Conservation (phyloP, 495 filamentous ascomycete species). For the Friedmanniomyces simplex region DNA sequence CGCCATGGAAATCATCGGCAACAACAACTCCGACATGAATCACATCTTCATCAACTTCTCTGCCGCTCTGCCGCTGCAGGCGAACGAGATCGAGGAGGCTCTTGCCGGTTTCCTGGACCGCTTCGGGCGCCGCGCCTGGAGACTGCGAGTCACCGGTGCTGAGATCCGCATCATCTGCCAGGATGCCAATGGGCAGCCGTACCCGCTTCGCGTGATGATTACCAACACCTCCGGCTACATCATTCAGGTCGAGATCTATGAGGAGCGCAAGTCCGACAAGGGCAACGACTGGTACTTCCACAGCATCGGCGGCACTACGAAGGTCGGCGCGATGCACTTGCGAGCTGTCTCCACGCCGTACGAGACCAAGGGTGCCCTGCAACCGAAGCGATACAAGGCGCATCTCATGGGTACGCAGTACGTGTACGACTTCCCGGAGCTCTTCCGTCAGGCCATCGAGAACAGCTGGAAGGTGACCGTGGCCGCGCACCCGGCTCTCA, state of each 20-base stretch:
- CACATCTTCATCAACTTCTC: conserved; percentile 99
- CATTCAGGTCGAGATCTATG: conserved; percentile 94
- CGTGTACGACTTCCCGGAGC: conserved; percentile 98
- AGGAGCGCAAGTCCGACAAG: conserved; percentile 95
- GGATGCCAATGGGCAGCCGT: conserved; percentile 72
- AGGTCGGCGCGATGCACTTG: conserved; percentile 92
- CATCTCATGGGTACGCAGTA: conserved; percentile 99
- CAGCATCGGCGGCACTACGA: conserved; percentile 87
- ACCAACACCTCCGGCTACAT: conserved; percentile 99
- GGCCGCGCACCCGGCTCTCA: conserved; percentile 57
- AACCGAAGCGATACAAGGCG: conserved; percentile 98
- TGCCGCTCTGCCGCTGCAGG: conserved; percentile 83
- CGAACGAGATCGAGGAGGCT: conserved; percentile 85
- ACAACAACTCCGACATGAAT: conserved; percentile 98
- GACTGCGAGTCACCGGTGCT: conserved; percentile 90
- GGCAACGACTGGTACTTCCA: conserved; percentile 92
- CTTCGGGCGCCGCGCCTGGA: conserved; percentile 90
- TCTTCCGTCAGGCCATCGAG: conserved; percentile 96
- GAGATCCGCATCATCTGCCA: conserved; percentile 98
- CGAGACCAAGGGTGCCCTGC: conserved; percentile 95
- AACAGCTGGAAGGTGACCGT: conserved; percentile 78
- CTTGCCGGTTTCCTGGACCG: conserved; percentile 91
- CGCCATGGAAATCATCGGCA: conserved; percentile 93
- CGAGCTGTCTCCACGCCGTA: conserved; percentile 84
- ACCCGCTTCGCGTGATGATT: conserved; percentile 91